Evolutionary conservation across 2,329 filamentous ascomycete species (phyloP).

Genomic region (Hymenoscyphus scutula): DNA sequence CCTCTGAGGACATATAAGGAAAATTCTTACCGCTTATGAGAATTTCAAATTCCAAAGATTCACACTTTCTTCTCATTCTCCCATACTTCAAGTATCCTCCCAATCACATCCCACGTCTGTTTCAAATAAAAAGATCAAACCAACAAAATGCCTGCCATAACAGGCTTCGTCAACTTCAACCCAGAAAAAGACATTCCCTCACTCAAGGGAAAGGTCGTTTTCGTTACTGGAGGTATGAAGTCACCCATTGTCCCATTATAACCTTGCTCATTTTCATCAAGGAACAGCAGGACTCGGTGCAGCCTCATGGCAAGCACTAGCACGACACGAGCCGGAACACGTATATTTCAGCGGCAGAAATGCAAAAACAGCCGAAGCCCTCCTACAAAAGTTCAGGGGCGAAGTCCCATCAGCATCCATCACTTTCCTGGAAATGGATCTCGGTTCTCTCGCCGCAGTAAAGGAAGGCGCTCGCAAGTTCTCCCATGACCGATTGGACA

Average conservation of each 20-base stretch:
- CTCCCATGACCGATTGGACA: conserved; percentile 40
- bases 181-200: conserved; percentile 21
- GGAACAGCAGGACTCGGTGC: conserved; percentile 45
- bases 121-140: too few species aligned
- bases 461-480: conserved; percentile 40
- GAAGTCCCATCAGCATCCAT: conserved; percentile 26
- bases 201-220: conserved; percentile 22
- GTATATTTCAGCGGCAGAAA: conserved; percentile 41
- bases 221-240: conserved; percentile 21
- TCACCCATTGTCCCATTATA: background rate
- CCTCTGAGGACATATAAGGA: too few species aligned
- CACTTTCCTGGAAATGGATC: conserved; percentile 44
- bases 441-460: conserved; percentile 45
- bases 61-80: too few species aligned
- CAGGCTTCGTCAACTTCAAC: conserved; percentile 14
- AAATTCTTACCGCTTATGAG: too few species aligned
- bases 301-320: conserved; percentile 40
- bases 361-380: conserved; percentile 37
- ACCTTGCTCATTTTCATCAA: background rate
- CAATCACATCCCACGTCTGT: too few species aligned
- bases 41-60: too few species aligned
- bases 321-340: conserved; percentile 40
- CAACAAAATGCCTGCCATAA: too few species aligned
- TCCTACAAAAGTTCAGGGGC: conserved; percentile 39
- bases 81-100: too few species aligned